Conservation (phyloP, 306 rosid species). For the Ziziphus jujuba region DNA sequence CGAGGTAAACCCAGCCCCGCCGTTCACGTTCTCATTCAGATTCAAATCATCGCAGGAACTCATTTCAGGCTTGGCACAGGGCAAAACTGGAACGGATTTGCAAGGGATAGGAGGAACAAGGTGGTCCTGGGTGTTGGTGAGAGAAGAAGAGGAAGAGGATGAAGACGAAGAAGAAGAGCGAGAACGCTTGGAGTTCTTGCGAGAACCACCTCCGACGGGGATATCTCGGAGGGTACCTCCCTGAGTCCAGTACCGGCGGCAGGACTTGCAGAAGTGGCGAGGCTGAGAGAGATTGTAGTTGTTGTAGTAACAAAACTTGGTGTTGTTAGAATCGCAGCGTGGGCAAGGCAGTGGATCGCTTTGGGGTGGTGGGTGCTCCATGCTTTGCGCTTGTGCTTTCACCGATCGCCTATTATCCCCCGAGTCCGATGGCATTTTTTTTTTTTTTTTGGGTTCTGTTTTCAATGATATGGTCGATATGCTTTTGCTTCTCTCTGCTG, state of each 20-base stretch:
- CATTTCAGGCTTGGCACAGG: conserved; percentile 4
- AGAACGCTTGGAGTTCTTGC: conserved; percentile 42
- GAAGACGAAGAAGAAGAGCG: conserved; percentile 24
- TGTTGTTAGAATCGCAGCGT: conserved; percentile 47
- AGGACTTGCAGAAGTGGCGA: conserved; percentile 55
- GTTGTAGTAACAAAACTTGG: conserved; percentile 66
- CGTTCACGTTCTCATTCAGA: conserved; percentile 4
- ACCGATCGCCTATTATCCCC: neutral
- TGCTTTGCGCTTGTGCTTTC: neutral
- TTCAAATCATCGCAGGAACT: conserved; percentile 10
- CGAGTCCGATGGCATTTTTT: conserved; percentile 37
- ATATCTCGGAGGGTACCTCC: conserved; percentile 58
- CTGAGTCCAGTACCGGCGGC: conserved; percentile 65
- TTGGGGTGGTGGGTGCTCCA: conserved; percentile 32
- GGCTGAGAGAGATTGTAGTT: conserved; percentile 62
- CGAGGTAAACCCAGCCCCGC: conserved; percentile 19
- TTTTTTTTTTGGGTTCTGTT: too few species aligned
- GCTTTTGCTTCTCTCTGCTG: neutral
- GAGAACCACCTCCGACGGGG: conserved; percentile 55
- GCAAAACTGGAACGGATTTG: conserved; percentile 9
- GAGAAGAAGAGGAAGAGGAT: conserved; percentile 31
- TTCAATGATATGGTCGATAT: too few species aligned
- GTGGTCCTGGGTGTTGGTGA: conserved; percentile 16
- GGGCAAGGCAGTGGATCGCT: conserved; percentile 48
- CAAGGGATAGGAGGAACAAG: neutral